Percentiles rank a stretch among this genome's conserved stretches.
Conservation (phyloP, 345 rosid genomes). For the Eucalyptus pauciflora region DNA sequence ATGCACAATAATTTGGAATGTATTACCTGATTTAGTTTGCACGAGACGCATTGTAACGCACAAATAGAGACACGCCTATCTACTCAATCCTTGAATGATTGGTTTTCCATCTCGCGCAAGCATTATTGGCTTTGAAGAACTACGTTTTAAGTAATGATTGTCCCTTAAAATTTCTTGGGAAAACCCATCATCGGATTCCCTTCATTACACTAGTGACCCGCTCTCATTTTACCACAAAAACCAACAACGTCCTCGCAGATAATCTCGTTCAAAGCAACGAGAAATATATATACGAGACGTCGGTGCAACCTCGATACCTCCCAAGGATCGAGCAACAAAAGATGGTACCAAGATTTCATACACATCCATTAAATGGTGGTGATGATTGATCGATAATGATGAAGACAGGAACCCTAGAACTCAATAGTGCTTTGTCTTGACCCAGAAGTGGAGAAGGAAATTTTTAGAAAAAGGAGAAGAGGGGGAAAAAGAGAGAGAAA, state of each 20-base stretch:
- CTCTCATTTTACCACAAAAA: background rate
- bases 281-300: background rate
- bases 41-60: background rate
- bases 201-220: background rate
- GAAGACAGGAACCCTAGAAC: background rate
- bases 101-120: background rate
- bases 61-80: background rate
- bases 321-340: background rate
- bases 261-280: background rate
- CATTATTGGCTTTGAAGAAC: background rate
- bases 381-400: background rate
- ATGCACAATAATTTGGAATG: background rate
- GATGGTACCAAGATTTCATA: background rate
- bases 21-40: background rate
- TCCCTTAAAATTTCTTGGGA: background rate
- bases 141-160: background rate
- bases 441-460: background rate
- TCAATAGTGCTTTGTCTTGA: background rate
- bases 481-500: background rate
- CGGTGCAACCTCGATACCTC: background rate
- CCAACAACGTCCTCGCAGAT: background rate
- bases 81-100: background rate
- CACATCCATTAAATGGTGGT: background rate
- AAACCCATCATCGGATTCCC: background rate
- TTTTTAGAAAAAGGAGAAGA: background rate